Evolutionary conservation across 2,329 filamentous ascomycete genomes (phyloP), one percentile per base, ranked within the genome.

Genomic region (Cladosporium sphaerospermum): DNA sequence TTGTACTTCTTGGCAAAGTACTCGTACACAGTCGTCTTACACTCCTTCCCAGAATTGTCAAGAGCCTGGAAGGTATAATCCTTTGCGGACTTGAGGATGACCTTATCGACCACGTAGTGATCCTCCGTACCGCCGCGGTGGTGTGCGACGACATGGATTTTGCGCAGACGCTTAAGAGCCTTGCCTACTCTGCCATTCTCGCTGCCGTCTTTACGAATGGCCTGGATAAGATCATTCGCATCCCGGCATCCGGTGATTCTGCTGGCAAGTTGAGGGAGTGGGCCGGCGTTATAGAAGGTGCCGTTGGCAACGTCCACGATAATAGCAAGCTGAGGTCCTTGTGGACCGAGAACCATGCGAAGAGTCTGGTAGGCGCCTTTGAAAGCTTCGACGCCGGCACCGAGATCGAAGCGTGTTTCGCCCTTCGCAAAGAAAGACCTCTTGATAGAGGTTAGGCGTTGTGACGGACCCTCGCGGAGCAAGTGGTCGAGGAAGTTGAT

Each of bases 241-340:
- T 62, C 53, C 7, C 61, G 58, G 44, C 45, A 57, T 18, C 57
- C 61, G 45, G 56, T 60, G 39, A 68, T 58, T 54, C 69, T 65
- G 1, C 68, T 56, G 41, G 68, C 70, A 48, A 68, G 62, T 16
- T 65, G 59, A 13, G 63, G 60, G 11, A 76, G 55, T 39, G 70
- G 67, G 31, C 69, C 66, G 1, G 69, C 55, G 36, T 75, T 78
- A 86, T 88, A 97, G 73, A 99, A 99, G 10, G 87, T 88, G 0
- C 89, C 88, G 65, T 97, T 96, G 53, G 91, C 86, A 31, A 96
- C 86, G 63, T 99, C 92, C 9, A 95, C 83, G 61, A 96, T 97
- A 66, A 99, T 74, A 0, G 87, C 82, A 5, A 97, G 76, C 8
- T 81, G 82, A 23, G 81, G 78, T 32, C 80, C 77, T 1, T 74